Evolutionary conservation across 306 rosid genomes (phyloP).

Genomic region (Cicer judaicum): DNA sequence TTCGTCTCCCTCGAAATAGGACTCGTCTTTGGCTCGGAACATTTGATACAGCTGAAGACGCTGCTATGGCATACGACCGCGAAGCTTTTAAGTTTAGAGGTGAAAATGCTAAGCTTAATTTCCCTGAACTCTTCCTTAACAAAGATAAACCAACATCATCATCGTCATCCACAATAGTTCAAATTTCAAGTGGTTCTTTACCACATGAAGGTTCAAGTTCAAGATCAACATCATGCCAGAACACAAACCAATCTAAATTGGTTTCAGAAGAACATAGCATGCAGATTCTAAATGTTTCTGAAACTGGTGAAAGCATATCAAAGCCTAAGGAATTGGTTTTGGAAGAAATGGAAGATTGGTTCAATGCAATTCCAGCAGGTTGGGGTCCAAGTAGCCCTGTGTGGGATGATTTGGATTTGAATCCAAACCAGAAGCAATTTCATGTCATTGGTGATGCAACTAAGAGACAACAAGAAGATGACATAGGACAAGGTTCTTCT

Average conservation of each 20-base stretch:
- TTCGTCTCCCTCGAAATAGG: slow-evolving; percentile 88
- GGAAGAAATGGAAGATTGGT: slow-evolving; percentile 80
- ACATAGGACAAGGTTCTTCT: slow-evolving; percentile 52
- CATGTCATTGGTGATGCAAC: slow-evolving; percentile 33
- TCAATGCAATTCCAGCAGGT: slow-evolving; percentile 70
- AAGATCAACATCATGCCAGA: slow-evolving; percentile 33
- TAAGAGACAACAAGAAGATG: slow-evolving; percentile 53
- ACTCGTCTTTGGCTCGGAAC: slow-evolving; percentile 97
- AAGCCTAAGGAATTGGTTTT: slow-evolving; percentile 61
- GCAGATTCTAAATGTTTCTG: slow-evolving; percentile 7
- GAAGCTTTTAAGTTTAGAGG: slow-evolving; percentile 94
- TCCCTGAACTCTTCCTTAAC: slow-evolving; percentile 76
- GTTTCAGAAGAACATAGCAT: slow-evolving; percentile 21
- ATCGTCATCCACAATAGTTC: slow-evolving; percentile 41
- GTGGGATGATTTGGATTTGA: slow-evolving; percentile 83
- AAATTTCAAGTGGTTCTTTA: slow-evolving; percentile 30
- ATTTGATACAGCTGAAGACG: slow-evolving; percentile 96
- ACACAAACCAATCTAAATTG: slow-evolving; percentile 43
- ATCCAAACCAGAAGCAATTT: slow-evolving; percentile 48
- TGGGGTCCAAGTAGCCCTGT: slow-evolving; percentile 90
- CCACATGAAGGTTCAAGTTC: slow-evolving; percentile 42
- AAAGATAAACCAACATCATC: slow-evolving; percentile 47
- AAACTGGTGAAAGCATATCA: slow-evolving; percentile 49
- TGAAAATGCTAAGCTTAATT: slow-evolving; percentile 92
- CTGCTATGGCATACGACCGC: slow-evolving; percentile 95